Conservation (phyloP, 768 basidiomycete genomes). For the Hemileccinum impolitum region DNA sequence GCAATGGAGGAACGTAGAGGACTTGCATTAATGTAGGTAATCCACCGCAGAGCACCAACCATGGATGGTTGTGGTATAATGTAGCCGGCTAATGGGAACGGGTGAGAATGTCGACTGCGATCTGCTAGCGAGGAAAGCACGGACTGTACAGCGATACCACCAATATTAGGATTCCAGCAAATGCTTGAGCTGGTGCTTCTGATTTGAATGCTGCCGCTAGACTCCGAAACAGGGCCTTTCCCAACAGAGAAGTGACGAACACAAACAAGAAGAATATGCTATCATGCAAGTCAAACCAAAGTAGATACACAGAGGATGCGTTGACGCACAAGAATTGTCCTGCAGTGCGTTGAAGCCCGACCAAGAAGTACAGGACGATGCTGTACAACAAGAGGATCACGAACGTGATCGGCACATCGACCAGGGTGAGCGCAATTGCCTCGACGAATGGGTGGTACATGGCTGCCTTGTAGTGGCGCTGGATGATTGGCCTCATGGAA, state of each 20-base stretch:
- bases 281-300: not conserved
- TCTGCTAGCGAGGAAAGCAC: not conserved
- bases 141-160: constrained; percentile 48
- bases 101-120: not conserved
- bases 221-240: constrained; percentile 75
- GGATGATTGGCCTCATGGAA: constrained; percentile 42
- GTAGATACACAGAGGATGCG: constrained; percentile 5
- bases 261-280: constrained; percentile 61
- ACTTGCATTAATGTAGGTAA: constrained; percentile 59
- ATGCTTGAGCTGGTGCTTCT: constrained; percentile 59
- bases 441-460: constrained; percentile 53
- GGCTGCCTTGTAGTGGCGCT: constrained; percentile 41
- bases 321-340: constrained; percentile 63
- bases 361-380: constrained; percentile 57
- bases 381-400: constrained; percentile 32
- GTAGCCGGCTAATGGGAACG: constrained; percentile 40
- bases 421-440: constrained; percentile 43
- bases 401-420: constrained; percentile 44
- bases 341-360: constrained; percentile 51
- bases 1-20: constrained; percentile 30
- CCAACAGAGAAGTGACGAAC: constrained; percentile 55
- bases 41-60: constrained; percentile 68
- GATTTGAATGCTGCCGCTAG: constrained; percentile 58
- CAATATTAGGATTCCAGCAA: constrained; percentile 52
- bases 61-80: constrained; percentile 58